Base-by-base conservation (phyloP, 768 basidiomycete species). In the Mycena galopus region DNA sequence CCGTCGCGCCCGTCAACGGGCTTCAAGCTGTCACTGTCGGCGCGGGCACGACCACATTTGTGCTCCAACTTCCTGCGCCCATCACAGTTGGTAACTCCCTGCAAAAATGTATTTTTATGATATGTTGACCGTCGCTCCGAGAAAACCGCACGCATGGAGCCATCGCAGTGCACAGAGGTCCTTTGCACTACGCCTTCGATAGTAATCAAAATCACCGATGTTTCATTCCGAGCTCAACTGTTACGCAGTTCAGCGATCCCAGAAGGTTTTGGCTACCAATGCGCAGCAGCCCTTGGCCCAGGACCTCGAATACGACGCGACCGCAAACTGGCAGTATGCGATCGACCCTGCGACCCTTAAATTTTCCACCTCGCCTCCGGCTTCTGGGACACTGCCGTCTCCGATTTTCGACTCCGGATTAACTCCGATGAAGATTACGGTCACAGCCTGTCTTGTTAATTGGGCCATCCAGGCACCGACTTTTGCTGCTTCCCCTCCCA, bases 221-320 rank as follows among this genome's bases (percentile, higher is more conserved):
- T 50, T 30, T 39, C 23, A 12, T 16, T 23, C 1, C 47, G 29
- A 25, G 21, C 32, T 47, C 17, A 25, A 55, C 44, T 14, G 0
- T 64, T n/a, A 47, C 27, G 3, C 23, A 78, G 77, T 85, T 58
- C 72, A 81, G 8, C 79, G 84, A 14, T 77, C 66, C 32, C 74
- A 76, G 63, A 81, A 76, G 37, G 84, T 87, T 42, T 81, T 89
- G 27, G 74, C 81, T 2, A 80, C 77, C 58, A 87, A 88, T 75
- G 78, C 84, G 8, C 79, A 85, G 65, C 81, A 88, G 74, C 82
- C 84, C 11, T 78, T 84, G 29, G 88, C 88, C 0, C 82, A 83
- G 21, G 89, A 90, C 71, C 81, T 88, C 35, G 78, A 89, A 76
- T 88, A 87, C 72, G 86, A 88, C 64, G 84, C 88, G 9, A 84